Percentiles rank a stretch among this genome's conserved stretches.
These are phyloP conservation scores for Blastobotrys terrestris DNA, from an alignment of 805 yeast genomes.

Conservation along the genomic window DNA sequence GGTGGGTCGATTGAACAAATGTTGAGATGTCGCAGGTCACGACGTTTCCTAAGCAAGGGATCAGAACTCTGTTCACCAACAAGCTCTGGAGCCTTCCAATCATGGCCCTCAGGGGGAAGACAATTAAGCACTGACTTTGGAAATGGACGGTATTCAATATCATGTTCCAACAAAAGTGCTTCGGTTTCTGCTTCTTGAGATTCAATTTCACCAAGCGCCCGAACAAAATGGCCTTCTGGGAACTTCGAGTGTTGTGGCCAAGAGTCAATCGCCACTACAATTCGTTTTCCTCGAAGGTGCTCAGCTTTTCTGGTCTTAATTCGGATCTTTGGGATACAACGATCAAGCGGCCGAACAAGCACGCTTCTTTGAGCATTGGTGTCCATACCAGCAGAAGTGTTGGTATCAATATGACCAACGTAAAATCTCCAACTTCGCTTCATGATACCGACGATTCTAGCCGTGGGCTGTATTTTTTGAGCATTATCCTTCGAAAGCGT, in stretches of 20 bases:
- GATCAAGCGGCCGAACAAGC: constrained; percentile 84
- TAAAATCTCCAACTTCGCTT: constrained; percentile 94
- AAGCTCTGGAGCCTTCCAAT: constrained; percentile 81
- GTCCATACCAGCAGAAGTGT: constrained; percentile 45
- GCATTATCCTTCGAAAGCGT: constrained; percentile 30
- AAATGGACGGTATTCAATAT: constrained; percentile 94
- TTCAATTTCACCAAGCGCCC: constrained; percentile 85
- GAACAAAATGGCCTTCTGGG: constrained; percentile 93
- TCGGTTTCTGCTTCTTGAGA: constrained; percentile 94
- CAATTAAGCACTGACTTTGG: constrained; percentile 88
- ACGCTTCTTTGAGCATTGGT: constrained; percentile 71
- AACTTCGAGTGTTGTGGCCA: constrained; percentile 82
- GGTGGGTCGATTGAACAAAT: constrained; percentile 98
- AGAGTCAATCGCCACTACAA: constrained; percentile 85
- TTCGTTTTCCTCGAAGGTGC: constrained; percentile 80
- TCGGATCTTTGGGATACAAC: constrained; percentile 76
- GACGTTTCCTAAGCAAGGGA: constrained; percentile 47
- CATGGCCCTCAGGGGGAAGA: constrained; percentile 86
- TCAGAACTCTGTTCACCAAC: constrained; percentile 32
- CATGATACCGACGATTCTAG: constrained; percentile 77
- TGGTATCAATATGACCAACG: constrained; percentile 86
- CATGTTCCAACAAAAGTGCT: constrained; percentile 87
- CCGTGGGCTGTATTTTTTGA: constrained; percentile 72
- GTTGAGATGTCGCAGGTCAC: constrained; percentile 79
- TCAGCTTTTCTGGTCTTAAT: constrained; percentile 82